Evolutionary conservation across 345 rosid species (phyloP).

Genomic region (Populus pruinosa): DNA sequence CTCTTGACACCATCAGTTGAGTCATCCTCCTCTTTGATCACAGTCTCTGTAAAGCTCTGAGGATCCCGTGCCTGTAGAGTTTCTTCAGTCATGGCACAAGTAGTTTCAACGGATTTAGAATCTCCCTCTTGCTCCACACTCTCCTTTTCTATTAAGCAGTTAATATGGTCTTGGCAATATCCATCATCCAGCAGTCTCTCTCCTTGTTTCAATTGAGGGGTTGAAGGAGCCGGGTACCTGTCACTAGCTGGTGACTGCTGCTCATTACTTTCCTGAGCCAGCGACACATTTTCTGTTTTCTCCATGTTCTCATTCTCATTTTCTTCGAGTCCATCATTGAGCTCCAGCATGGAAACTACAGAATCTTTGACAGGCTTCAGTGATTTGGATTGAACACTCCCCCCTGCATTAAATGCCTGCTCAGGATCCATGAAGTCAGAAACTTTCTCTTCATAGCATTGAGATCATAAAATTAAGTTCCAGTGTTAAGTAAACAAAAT

Average conservation of each 20-base stretch:
- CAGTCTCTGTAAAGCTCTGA: constrained; percentile 16
- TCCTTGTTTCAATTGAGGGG: constrained; percentile 69
- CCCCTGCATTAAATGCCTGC: constrained; percentile 79
- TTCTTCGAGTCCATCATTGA: constrained; percentile 35
- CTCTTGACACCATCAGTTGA: constrained; percentile 34
- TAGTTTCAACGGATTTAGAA: constrained; percentile 86
- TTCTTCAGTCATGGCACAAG: constrained; percentile 40
- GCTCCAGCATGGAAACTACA: constrained; percentile 52
- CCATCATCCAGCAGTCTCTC: constrained; percentile 58
- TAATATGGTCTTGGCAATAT: constrained; percentile 61
- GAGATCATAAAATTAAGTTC: background rate
- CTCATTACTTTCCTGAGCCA: constrained; percentile 29
- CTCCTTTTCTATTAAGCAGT: constrained; percentile 55
- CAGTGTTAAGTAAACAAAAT: constrained; percentile 2
- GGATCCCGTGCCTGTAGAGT: constrained; percentile 24
- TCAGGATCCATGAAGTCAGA: constrained; percentile 27
- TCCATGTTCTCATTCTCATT: constrained; percentile 18
- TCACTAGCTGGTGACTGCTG: constrained; percentile 41
- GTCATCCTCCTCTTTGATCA: constrained; percentile 50
- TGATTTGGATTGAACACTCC: constrained; percentile 45
- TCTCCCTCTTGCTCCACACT: constrained; percentile 61
- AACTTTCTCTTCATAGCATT: background rate
- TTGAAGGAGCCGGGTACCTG: constrained; percentile 74
- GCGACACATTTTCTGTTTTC: constrained; percentile 28
- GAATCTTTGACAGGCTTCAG: constrained; percentile 74